phyloP scores from a whole-genome alignment of 2,329 filamentous ascomycete species.

The Botryotinia narcissicola region DNA sequence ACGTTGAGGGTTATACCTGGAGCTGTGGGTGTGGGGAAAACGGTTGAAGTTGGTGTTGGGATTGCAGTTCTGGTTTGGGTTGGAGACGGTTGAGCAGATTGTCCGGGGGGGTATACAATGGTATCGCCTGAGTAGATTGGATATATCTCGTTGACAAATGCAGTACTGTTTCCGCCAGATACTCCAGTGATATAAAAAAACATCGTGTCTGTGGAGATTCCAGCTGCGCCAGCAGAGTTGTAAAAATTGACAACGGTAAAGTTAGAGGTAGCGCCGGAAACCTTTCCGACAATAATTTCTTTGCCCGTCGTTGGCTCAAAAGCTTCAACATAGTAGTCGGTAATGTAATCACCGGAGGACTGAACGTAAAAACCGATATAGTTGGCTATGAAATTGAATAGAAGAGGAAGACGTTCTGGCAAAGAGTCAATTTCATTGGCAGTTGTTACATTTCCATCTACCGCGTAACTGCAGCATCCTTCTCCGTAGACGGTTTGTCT shows the following conservation, averaged over 20 bases:
- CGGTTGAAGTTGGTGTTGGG: neutral
- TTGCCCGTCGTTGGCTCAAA: neutral
- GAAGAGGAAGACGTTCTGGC: neutral
- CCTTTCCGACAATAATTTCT: neutral
- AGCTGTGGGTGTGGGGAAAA: neutral
- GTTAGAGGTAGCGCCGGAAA: slow-evolving; percentile 6
- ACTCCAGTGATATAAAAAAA: neutral
- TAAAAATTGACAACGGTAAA: slow-evolving; percentile 6
- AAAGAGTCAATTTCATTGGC: neutral
- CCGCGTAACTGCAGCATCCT: neutral
- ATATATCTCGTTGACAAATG: slow-evolving; percentile 2
- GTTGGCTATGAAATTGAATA: neutral
- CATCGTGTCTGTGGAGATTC: neutral
- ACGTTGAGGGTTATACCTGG: neutral
- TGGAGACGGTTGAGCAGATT: neutral
- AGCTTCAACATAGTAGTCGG: slow-evolving; percentile 16
- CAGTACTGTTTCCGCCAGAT: neutral
- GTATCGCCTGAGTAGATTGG: slow-evolving; percentile 4
- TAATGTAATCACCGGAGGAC: slow-evolving; percentile 9
- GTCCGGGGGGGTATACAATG: neutral
- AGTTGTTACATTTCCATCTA: slow-evolving; percentile 6
- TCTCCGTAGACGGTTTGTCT: neutral
- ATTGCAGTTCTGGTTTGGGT: neutral
- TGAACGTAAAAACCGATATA: slow-evolving; percentile 6
- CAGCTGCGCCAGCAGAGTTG: neutral